These are phyloP conservation scores for Eucalyptus caleyi DNA, from an alignment of 345 rosid species.

Conservation along the genomic window DNA sequence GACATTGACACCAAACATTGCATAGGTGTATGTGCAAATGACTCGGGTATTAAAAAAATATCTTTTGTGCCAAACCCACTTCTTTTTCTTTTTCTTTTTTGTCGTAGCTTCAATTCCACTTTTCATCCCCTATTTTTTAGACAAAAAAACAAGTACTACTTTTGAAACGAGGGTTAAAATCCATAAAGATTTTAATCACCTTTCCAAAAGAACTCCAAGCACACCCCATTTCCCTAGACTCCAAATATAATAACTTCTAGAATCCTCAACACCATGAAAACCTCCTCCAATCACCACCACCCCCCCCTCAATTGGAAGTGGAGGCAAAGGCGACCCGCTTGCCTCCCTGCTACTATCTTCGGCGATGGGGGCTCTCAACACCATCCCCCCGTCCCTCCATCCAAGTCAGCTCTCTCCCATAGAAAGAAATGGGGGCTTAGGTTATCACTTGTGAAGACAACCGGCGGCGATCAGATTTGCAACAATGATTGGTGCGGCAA, in stretches of 20 bases:
- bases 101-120: not conserved
- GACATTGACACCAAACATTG: not conserved
- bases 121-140: not conserved
- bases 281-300: not conserved
- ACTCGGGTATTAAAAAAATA: not conserved
- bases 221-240: not conserved
- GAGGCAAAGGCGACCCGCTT: not conserved
- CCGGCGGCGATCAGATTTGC: not conserved
- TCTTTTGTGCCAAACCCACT: not conserved
- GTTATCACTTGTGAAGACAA: not conserved
- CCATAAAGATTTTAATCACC: not conserved
- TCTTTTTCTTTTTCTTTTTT: not conserved
- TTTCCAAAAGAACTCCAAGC: not conserved
- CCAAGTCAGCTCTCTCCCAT: not conserved
- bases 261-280: not conserved
- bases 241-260: not conserved
- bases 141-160: not conserved
- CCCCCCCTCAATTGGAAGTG: not conserved
- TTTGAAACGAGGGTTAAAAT: not conserved
- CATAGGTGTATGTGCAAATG: not conserved
- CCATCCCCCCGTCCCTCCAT: not conserved
- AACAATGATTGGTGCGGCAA: not conserved
- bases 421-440: not conserved
- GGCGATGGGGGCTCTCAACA: not conserved
- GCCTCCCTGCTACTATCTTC: not conserved